Conservation (phyloP, 768 basidiomycete genomes). For the Psilocybe sp. region DNA sequence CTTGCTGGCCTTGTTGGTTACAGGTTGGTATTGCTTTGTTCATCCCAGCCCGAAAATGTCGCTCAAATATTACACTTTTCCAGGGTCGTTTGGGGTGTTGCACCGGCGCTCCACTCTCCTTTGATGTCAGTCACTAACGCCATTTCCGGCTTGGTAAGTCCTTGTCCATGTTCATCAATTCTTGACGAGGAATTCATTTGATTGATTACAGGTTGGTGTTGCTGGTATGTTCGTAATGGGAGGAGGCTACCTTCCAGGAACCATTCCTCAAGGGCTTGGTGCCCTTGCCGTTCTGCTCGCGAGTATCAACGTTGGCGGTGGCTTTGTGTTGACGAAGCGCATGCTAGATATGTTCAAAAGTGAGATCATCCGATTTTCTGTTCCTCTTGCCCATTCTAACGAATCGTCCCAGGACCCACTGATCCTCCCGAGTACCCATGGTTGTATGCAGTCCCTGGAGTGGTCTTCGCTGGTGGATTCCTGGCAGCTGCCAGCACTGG, state of each 20-base stretch:
- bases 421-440: constrained; percentile 89
- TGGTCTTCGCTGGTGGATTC: constrained; percentile 82
- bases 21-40: constrained; percentile 21
- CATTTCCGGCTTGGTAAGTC: constrained; percentile 62
- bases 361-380: constrained; percentile 24
- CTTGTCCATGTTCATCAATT: not conserved
- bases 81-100: constrained; percentile 87
- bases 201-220: constrained; percentile 53
- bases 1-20: constrained; percentile 85
- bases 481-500: constrained; percentile 80
- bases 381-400: constrained; percentile 1
- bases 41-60: not conserved
- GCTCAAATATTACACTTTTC: constrained; percentile 1
- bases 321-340: constrained; percentile 86
- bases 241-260: constrained; percentile 79
- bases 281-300: constrained; percentile 84
- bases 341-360: constrained; percentile 95
- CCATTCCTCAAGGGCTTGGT: constrained; percentile 76
- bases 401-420: constrained; percentile 51
- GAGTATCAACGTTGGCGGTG: constrained; percentile 85
- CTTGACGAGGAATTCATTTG: not conserved
- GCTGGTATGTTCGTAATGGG: constrained; percentile 92
- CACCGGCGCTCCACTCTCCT: constrained; percentile 85
- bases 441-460: constrained; percentile 77
- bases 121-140: constrained; percentile 92